A percentile compares a stretch with the other conserved stretches of the same genome.
Evolutionary conservation across 2,329 filamentous ascomycete genomes (phyloP).

Genomic region (Colletotrichum karsti): DNA sequence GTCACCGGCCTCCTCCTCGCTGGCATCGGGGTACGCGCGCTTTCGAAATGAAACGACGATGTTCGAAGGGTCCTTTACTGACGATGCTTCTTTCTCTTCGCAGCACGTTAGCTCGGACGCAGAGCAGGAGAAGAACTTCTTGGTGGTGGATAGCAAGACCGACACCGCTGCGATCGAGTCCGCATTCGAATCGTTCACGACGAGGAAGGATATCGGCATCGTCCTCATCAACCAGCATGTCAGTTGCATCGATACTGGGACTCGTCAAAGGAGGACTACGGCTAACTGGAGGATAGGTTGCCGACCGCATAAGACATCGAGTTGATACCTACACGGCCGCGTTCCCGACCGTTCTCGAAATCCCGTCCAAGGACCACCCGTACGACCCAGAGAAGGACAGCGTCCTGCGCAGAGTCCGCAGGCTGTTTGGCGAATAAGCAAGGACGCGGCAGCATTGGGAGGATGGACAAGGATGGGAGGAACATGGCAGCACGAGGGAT

Average conservation of each 20-base stretch:
- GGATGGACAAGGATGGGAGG: background rate
- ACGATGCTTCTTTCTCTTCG: conserved; percentile 5
- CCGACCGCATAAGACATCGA: conserved; percentile 89
- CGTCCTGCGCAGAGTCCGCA: conserved; percentile 84
- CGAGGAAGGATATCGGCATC: conserved; percentile 95
- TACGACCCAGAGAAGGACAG: conserved; percentile 99
- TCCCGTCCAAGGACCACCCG: conserved; percentile 98
- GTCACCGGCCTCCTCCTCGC: conserved; percentile 95
- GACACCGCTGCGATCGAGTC: conserved; percentile 88
- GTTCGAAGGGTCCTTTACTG: background rate
- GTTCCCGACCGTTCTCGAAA: conserved; percentile 96
- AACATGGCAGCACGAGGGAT: background rate
- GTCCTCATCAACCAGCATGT: conserved; percentile 98
- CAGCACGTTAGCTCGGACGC: conserved; percentile 92
- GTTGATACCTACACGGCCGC: conserved; percentile 93
- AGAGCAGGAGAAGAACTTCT: conserved; percentile 95
- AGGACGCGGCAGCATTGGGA: background rate
- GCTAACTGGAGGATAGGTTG: conserved; percentile 69
- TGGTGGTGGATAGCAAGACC: conserved; percentile 95
- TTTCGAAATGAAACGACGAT: background rate
- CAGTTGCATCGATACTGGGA: conserved; percentile 39
- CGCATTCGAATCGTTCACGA: conserved; percentile 89
- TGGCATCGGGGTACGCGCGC: conserved; percentile 80
- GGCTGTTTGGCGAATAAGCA: conserved; percentile 72
- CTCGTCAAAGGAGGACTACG: background rate